A percentile compares a stretch with the other conserved stretches of the same genome.
phyloP scores from a whole-genome alignment of 2,329 filamentous ascomycete species.

The Davidsoniella australis region DNA sequence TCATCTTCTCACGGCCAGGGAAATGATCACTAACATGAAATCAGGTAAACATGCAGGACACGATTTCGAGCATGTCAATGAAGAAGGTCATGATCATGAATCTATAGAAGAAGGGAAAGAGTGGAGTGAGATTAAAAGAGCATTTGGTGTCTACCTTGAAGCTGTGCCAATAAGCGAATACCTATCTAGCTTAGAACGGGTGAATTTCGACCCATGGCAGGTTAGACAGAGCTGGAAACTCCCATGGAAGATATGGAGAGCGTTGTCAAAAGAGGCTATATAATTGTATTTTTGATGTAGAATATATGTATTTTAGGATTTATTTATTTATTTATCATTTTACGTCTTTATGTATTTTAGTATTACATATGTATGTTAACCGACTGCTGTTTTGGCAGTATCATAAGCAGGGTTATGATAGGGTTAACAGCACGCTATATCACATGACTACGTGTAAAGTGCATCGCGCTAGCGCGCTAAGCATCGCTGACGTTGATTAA shows the following conservation, averaged over 20 bases:
- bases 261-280: constrained; percentile 26
- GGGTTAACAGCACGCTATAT: neutral
- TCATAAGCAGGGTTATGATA: neutral
- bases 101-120: constrained; percentile 22
- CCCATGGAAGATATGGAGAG: constrained; percentile 55
- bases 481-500: neutral
- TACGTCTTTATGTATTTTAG: too few species aligned
- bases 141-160: constrained; percentile 67
- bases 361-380: too few species aligned
- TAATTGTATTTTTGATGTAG: neutral
- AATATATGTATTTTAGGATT: too few species aligned
- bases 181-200: constrained; percentile 57
- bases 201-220: constrained; percentile 70
- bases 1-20: constrained; percentile 80
- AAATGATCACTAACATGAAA: constrained; percentile 72
- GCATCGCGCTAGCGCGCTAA: constrained; percentile 4
- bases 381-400: too few species aligned
- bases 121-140: constrained; percentile 32
- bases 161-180: constrained; percentile 64
- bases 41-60: constrained; percentile 62
- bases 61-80: constrained; percentile 65
- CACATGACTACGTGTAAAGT: constrained; percentile 12
- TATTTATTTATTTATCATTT: too few species aligned
- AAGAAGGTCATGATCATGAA: constrained; percentile 49
- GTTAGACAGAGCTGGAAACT: constrained; percentile 58